Conservation (phyloP, 2,329 filamentous ascomycete genomes). For the Alternaria arbusti region DNA sequence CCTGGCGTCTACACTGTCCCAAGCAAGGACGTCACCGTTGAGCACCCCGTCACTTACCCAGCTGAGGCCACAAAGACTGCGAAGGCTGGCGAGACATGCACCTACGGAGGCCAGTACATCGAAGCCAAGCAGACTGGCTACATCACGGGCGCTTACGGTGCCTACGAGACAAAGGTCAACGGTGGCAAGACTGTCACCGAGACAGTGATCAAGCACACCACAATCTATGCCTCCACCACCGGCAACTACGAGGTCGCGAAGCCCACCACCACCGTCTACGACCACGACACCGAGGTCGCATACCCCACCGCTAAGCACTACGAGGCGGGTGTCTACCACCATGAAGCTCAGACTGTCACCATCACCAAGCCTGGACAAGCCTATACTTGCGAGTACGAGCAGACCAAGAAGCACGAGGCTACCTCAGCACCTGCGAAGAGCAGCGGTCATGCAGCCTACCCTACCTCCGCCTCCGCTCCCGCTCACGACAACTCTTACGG, state of each 20-base stretch:
- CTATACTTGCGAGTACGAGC: constrained; percentile 39
- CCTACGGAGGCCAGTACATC: constrained; percentile 35
- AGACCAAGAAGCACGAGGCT: constrained; percentile 24
- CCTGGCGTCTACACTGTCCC: constrained; percentile 41
- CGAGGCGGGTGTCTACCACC: constrained; percentile 36
- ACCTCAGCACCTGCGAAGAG: constrained; percentile 10
- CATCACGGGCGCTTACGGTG: constrained; percentile 32
- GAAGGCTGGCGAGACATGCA: constrained; percentile 28
- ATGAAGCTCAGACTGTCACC: constrained; percentile 38
- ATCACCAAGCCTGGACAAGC: constrained; percentile 38
- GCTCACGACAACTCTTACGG: constrained; percentile 11
- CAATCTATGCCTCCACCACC: constrained; percentile 28
- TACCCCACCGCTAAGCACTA: constrained; percentile 35
- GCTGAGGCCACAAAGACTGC: constrained; percentile 32
- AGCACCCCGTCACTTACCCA: constrained; percentile 25
- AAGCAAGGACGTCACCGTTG: constrained; percentile 32
- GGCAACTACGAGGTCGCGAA: constrained; percentile 41
- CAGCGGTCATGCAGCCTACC: constrained; percentile 4
- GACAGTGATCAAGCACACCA: constrained; percentile 32
- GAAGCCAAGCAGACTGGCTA: constrained; percentile 30
- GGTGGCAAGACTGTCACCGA: constrained; percentile 25
- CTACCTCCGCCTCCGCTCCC: constrained; percentile 15
- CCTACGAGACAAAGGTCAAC: constrained; percentile 27
- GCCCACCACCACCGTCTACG: constrained; percentile 41
- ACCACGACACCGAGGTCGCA: constrained; percentile 31